These are phyloP conservation scores for Russula sp. DNA, from an alignment of 768 basidiomycete species.

Conservation along the genomic window DNA sequence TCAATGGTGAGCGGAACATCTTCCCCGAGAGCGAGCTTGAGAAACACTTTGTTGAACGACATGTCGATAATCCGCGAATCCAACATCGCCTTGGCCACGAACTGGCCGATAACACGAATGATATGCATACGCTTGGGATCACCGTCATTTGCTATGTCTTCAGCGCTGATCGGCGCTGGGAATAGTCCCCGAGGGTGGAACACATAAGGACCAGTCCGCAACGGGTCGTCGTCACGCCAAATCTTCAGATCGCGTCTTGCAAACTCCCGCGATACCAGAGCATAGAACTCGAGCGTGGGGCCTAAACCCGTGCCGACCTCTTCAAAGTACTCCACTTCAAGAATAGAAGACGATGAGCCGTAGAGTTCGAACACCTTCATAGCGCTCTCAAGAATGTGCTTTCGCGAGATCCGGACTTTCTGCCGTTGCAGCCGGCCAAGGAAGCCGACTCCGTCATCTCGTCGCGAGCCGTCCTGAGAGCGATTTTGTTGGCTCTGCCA, in stretches of 20 bases:
- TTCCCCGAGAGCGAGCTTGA: conserved; percentile 83
- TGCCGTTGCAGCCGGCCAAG: conserved; percentile 89
- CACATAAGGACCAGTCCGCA: conserved; percentile 61
- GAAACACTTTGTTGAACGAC: conserved; percentile 90
- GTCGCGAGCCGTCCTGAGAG: conserved; percentile 67
- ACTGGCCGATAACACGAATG: conserved; percentile 87
- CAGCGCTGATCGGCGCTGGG: conserved; percentile 71
- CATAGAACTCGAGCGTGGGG: conserved; percentile 97
- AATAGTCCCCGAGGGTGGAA: conserved; percentile 81
- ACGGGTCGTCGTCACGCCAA: conserved; percentile 80
- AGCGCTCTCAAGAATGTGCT: conserved; percentile 91
- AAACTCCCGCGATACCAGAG: conserved; percentile 94
- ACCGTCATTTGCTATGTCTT: conserved; percentile 63
- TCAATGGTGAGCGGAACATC: conserved; percentile 77
- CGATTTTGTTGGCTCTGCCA: conserved; percentile 88
- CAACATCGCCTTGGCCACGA: conserved; percentile 93
- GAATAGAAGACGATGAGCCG: conserved; percentile 85
- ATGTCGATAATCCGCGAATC: conserved; percentile 97
- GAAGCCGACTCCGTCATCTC: conserved; percentile 89
- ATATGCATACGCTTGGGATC: conserved; percentile 80
- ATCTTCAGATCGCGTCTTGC: conserved; percentile 80
- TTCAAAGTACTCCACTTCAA: conserved; percentile 98
- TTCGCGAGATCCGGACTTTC: conserved; percentile 93
- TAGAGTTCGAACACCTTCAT: conserved; percentile 96
- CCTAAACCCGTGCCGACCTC: conserved; percentile 98